phyloP scores from a whole-genome alignment of 2,329 filamentous ascomycete genomes.

The Diaporthe vexans region DNA sequence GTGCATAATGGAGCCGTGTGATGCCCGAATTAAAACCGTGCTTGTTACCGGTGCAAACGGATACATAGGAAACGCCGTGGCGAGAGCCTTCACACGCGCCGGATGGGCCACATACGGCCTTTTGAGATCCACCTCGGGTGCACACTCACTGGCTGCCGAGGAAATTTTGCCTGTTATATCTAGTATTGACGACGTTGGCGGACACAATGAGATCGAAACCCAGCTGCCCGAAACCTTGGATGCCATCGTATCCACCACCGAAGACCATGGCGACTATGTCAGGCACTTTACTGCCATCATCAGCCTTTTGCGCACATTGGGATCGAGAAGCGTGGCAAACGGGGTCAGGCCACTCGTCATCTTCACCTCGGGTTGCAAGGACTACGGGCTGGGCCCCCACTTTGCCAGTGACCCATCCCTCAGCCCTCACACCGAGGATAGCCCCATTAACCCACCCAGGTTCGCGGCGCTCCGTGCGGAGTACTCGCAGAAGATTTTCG shows the following conservation, averaged over 20 bases:
- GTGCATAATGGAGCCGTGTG: background rate
- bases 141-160: constrained; percentile 48
- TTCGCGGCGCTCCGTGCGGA: constrained; percentile 51
- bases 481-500: constrained; percentile 53
- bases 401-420: constrained; percentile 54
- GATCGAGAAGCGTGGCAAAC: constrained; percentile 49
- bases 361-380: constrained; percentile 64
- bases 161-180: constrained; percentile 58
- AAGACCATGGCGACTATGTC: constrained; percentile 56
- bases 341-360: constrained; percentile 58
- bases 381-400: constrained; percentile 57
- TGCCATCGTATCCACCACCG: constrained; percentile 58
- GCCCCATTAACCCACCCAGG: constrained; percentile 52
- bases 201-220: constrained; percentile 48
- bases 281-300: constrained; percentile 56
- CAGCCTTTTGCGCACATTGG: constrained; percentile 51
- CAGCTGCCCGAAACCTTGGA: constrained; percentile 53
- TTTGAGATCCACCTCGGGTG: constrained; percentile 52
- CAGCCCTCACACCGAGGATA: constrained; percentile 58
- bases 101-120: constrained; percentile 62
- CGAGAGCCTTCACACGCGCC: constrained; percentile 59
- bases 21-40: constrained; percentile 48
- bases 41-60: constrained; percentile 64
- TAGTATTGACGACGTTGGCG: constrained; percentile 51
- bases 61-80: constrained; percentile 62